Evolutionary conservation across 164 flowering plant species (phyloP).

Genomic region (Umbellularia californica): DNA sequence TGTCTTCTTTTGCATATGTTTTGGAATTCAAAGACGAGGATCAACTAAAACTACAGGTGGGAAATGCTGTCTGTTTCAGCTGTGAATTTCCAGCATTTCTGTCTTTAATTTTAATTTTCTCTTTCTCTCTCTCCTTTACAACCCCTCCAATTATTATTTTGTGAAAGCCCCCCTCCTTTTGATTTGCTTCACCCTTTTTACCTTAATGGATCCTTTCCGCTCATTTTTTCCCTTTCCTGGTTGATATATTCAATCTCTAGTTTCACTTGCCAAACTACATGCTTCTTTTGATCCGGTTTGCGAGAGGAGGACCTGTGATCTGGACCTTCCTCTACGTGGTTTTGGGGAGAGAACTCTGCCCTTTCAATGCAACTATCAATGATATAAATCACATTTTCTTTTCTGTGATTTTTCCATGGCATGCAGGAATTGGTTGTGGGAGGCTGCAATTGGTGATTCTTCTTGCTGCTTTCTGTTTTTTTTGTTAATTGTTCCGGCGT

Average conservation of each 20-base stretch:
- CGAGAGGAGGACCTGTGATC: neutral
- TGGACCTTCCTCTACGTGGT: neutral
- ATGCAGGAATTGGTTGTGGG: neutral
- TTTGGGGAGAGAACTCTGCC: neutral
- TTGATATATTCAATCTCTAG: neutral
- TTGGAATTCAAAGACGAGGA: neutral
- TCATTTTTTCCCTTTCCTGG: neutral
- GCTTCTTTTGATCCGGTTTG: neutral
- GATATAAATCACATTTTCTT: neutral
- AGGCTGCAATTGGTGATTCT: neutral
- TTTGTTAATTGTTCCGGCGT: neutral
- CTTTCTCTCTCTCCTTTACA: neutral
- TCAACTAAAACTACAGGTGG: neutral
- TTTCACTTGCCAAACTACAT: neutral
- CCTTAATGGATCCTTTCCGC: neutral
- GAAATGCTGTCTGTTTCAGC: neutral
- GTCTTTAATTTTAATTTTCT: neutral
- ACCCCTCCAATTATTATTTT: neutral
- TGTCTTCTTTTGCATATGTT: neutral
- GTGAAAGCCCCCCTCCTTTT: neutral
- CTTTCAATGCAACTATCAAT: neutral
- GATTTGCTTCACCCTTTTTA: neutral
- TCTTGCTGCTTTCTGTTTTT: neutral
- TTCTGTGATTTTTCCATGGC: neutral
- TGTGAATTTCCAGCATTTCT: neutral